These are phyloP conservation scores for Glebionis coronaria DNA, from an alignment of 129 eudicot genomes.

Conservation along the genomic window DNA sequence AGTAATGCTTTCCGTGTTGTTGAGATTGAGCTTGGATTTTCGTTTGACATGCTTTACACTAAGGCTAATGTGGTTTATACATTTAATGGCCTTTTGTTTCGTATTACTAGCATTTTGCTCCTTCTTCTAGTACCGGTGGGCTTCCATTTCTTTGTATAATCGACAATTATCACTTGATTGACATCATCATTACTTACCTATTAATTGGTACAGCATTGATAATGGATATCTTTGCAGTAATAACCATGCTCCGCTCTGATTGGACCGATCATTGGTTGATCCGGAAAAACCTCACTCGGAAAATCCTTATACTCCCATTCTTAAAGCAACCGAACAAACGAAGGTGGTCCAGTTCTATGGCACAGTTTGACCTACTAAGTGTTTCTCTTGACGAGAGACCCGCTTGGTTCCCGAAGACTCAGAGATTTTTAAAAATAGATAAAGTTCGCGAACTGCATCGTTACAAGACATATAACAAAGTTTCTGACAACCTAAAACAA, in stretches of 20 bases:
- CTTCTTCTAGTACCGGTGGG: constrained; percentile 22
- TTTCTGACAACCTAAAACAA: constrained; percentile 35
- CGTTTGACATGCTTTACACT: constrained; percentile 53
- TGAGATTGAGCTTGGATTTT: constrained; percentile 57
- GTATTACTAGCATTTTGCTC: constrained; percentile 15
- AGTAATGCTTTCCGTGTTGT: constrained; percentile 36
- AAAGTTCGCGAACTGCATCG: constrained; percentile 33
- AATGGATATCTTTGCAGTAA: constrained; percentile 33
- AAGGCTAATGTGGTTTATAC: constrained; percentile 46
- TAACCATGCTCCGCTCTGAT: constrained; percentile 43
- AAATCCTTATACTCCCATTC: constrained; percentile 12
- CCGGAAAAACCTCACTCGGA: constrained; percentile 23
- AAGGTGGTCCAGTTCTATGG: constrained; percentile 55
- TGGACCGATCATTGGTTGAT: constrained; percentile 45
- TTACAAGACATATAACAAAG: constrained; percentile 28
- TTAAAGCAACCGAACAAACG: constrained; percentile 16
- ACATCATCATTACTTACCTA: constrained; percentile 38
- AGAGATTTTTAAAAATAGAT: constrained; percentile 28
- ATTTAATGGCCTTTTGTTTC: constrained; percentile 29
- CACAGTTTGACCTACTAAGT: constrained; percentile 45
- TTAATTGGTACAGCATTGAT: constrained; percentile 32
- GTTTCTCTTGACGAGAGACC: constrained; percentile 37
- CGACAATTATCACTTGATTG: constrained; percentile 25
- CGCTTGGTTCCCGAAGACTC: constrained; percentile 16
- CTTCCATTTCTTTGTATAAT: constrained; percentile 24